Evolutionary conservation across 768 basidiomycete species (phyloP).

Genomic region (Serendipita sp.): DNA sequence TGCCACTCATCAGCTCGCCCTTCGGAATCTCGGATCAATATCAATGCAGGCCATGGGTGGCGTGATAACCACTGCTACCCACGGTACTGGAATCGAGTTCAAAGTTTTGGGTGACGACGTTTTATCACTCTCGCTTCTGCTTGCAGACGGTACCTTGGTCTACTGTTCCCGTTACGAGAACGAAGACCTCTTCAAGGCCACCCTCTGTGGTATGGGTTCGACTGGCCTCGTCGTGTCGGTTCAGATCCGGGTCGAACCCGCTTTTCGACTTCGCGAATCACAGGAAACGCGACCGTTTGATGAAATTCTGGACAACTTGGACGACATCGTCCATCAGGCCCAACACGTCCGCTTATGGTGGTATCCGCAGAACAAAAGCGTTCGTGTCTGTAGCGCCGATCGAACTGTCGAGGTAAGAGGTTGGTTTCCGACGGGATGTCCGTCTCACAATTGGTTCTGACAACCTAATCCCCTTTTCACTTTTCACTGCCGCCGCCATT

Average conservation of each 20-base stretch:
- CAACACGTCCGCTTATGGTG: conserved; percentile 93
- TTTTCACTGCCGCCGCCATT: background rate
- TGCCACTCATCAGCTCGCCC: conserved; percentile 51
- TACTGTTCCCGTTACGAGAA: conserved; percentile 41
- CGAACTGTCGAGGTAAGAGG: conserved; percentile 58
- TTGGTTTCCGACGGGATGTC: conserved; percentile 3
- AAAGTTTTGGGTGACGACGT: conserved; percentile 74
- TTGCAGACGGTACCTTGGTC: conserved; percentile 58
- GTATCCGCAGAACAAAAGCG: conserved; percentile 64
- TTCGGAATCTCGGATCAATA: conserved; percentile 89
- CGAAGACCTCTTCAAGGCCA: conserved; percentile 71
- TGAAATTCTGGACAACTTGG: conserved; percentile 40
- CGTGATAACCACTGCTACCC: conserved; percentile 84
- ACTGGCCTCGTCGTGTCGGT: conserved; percentile 79
- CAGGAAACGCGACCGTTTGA: conserved; percentile 49
- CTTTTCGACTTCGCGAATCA: conserved; percentile 64
- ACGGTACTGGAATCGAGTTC: conserved; percentile 73
- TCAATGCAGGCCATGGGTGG: conserved; percentile 93
- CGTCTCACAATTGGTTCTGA: conserved; percentile 5
- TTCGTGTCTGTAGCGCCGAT: conserved; percentile 59
- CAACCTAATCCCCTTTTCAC: conserved; percentile 4
- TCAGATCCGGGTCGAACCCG: conserved; percentile 60
- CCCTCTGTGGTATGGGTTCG: conserved; percentile 77
- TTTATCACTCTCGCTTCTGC: conserved; percentile 52
- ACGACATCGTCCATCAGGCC: conserved; percentile 40